A percentile compares a stretch with the other conserved stretches of the same genome.
These are phyloP conservation scores for Fusarium buharicum DNA, from an alignment of 2,329 filamentous ascomycete genomes.

Conservation along the genomic window DNA sequence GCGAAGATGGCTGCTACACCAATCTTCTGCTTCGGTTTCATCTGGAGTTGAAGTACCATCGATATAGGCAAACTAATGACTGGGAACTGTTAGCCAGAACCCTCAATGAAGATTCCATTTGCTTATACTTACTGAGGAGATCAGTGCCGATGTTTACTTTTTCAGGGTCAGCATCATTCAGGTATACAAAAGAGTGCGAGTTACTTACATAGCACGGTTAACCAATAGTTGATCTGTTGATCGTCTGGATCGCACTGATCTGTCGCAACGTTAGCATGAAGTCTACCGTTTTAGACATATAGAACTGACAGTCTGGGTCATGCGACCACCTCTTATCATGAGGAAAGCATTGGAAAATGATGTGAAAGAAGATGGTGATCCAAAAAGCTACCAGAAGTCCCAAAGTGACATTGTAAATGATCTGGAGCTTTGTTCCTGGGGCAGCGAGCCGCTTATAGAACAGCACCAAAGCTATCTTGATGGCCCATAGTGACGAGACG, in stretches of 20 bases:
- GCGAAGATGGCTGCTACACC: conserved; percentile 48
- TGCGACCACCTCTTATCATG: conserved; percentile 48
- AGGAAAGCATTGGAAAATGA: conserved; percentile 54
- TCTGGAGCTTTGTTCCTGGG: conserved; percentile 49
- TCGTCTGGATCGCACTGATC: conserved; percentile 36
- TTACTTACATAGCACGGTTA: conserved; percentile 35
- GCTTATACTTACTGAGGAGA: conserved; percentile 32
- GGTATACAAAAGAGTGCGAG: fast-evolving
- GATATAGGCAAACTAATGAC: conserved; percentile 50
- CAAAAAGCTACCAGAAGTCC: conserved; percentile 47
- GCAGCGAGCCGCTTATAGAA: conserved; percentile 55
- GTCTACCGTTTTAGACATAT: not conserved
- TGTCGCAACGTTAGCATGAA: not conserved
- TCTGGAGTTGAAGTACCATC: conserved; percentile 50
- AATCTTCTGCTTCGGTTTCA: conserved; percentile 49
- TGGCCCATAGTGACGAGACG: conserved; percentile 54
- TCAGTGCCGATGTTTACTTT: conserved; percentile 40
- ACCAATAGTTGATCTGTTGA: conserved; percentile 38
- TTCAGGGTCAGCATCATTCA: not conserved
- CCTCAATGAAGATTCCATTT: fast-evolving
- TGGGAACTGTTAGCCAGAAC: conserved; percentile 14
- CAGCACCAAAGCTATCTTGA: conserved; percentile 54
- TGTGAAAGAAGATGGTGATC: conserved; percentile 52
- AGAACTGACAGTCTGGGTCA: conserved; percentile 40
- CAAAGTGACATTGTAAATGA: conserved; percentile 52